These are phyloP conservation scores for Euptelea pleiosperma DNA, from an alignment of 164 flowering plant species.

Conservation along the genomic window DNA sequence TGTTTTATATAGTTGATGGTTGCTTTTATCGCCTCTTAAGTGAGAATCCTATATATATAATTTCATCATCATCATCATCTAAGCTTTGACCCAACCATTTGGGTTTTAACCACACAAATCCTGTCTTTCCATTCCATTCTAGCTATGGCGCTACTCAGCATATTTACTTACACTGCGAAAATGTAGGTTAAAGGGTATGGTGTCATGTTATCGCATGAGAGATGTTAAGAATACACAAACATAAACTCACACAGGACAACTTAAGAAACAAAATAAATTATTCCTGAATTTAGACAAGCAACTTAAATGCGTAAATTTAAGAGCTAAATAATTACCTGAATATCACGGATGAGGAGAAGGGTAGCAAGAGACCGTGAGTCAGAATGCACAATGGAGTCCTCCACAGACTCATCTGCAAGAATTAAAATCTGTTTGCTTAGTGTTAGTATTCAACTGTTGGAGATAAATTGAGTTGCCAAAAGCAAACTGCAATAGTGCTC, in stretches of 20 bases:
- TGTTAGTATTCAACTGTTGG: constrained; percentile 39
- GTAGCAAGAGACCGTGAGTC: constrained; percentile 96
- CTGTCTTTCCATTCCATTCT: too few species aligned
- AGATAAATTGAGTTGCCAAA: too few species aligned
- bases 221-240: neutral
- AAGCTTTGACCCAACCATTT: too few species aligned
- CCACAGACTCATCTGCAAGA: constrained; percentile 95
- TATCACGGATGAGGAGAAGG: constrained; percentile 91
- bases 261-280: neutral
- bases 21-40: too few species aligned
- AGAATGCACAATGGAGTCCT: constrained; percentile 89
- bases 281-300: neutral
- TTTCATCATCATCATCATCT: too few species aligned
- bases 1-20: too few species aligned
- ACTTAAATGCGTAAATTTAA: neutral
- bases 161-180: neutral
- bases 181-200: neutral
- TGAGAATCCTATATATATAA: too few species aligned
- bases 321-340: constrained; percentile 50
- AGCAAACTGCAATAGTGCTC: neutral
- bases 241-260: neutral
- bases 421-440: constrained; percentile 74
- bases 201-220: neutral
- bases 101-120: too few species aligned
- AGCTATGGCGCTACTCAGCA: neutral